Evolutionary conservation across 1,139 yeast species (phyloP).

Genomic region (Geotrichum carabidarum): DNA sequence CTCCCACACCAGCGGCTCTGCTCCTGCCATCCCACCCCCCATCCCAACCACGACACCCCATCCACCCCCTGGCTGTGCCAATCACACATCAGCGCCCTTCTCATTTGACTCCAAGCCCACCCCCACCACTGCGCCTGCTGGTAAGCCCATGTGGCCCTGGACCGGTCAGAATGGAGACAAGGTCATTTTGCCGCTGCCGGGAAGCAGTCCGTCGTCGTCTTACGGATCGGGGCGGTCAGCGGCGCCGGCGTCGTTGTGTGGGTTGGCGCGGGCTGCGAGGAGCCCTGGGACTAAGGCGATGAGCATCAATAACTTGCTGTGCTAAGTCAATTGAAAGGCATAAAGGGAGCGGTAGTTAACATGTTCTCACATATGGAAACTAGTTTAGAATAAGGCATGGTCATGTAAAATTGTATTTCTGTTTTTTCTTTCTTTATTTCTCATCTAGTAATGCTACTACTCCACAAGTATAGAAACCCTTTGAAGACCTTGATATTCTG

Average conservation of each 20-base stretch:
- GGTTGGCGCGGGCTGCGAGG: not conserved
- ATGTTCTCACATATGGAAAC: too few relatives aligned
- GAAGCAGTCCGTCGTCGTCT: not conserved
- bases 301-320: not conserved
- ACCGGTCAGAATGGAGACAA: not conserved
- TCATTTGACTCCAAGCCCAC: not conserved
- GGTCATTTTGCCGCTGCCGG: not conserved
- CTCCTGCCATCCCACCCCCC: not conserved
- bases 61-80: too few relatives aligned
- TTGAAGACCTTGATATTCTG: too few relatives aligned
- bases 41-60: too few relatives aligned
- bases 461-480: too few relatives aligned
- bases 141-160: not conserved
- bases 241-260: not conserved
- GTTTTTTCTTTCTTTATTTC: too few relatives aligned
- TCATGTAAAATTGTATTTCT: too few relatives aligned
- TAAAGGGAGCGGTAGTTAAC: too few relatives aligned
- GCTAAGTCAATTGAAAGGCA: too few relatives aligned
- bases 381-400: too few relatives aligned
- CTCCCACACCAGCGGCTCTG: conserved; percentile 26
- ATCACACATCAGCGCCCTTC: too few relatives aligned
- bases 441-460: too few relatives aligned
- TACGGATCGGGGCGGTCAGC: not conserved
- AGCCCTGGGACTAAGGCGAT: not conserved
- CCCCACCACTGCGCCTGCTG: not conserved